phyloP scores from a whole-genome alignment of 2,329 filamentous ascomycete species.

The Nannizziopsis barbatae region DNA sequence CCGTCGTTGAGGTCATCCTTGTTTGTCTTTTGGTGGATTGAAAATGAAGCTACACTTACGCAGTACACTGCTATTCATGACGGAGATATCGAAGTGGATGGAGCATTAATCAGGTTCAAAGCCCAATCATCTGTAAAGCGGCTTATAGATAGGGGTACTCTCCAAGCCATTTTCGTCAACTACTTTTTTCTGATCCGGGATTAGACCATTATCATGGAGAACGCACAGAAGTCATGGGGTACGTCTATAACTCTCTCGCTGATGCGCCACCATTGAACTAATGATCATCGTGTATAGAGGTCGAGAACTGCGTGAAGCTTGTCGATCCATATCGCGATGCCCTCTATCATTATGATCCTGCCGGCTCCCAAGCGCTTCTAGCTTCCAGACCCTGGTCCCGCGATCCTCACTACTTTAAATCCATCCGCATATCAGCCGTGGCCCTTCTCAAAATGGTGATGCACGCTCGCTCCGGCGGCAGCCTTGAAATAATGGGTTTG shows the following conservation, averaged over 20 bases:
- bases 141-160: not conserved
- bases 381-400: slow-evolving; percentile 60
- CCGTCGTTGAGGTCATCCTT: slow-evolving; percentile 7
- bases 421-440: slow-evolving; percentile 83
- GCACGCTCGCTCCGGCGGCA: slow-evolving; percentile 91
- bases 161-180: not conserved
- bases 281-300: slow-evolving; percentile 47
- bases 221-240: slow-evolving; percentile 53
- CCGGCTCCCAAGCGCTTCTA: slow-evolving; percentile 55
- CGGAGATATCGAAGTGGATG: too few relatives aligned
- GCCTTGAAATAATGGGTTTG: slow-evolving; percentile 89
- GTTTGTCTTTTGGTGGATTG: not conserved
- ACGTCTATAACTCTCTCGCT: slow-evolving; percentile 15
- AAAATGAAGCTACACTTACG: too few relatives aligned
- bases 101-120: too few relatives aligned
- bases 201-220: slow-evolving; percentile 36
- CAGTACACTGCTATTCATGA: too few relatives aligned
- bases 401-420: slow-evolving; percentile 80
- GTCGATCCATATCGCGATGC: slow-evolving; percentile 81
- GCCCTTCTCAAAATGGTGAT: slow-evolving; percentile 98
- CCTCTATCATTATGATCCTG: slow-evolving; percentile 71
- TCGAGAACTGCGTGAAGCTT: slow-evolving; percentile 73
- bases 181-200: slow-evolving; percentile 10
- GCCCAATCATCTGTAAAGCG: too few relatives aligned
- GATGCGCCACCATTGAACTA: slow-evolving; percentile 9